These are phyloP conservation scores for Mycena leptocephala DNA, from an alignment of 768 basidiomycete genomes.

Conservation along the genomic window DNA sequence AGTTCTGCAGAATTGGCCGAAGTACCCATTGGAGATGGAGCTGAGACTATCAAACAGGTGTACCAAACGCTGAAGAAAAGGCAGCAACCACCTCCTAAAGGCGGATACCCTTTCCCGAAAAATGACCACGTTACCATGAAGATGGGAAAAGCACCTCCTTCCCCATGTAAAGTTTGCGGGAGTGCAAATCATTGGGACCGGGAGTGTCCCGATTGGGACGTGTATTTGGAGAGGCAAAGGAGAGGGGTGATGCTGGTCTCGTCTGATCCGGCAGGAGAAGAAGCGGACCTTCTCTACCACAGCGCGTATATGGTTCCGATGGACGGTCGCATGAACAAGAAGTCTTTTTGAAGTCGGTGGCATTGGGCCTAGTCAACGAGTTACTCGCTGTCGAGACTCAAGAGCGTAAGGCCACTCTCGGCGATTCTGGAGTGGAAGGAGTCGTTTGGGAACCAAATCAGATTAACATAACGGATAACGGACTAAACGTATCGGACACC, in stretches of 20 bases:
- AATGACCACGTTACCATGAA: constrained; percentile 3
- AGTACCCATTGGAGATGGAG: not conserved
- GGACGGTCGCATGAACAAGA: not conserved
- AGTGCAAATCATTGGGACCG: constrained; percentile 5
- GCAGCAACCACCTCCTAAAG: not conserved
- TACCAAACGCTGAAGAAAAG: not conserved
- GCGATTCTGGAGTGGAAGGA: too few species aligned
- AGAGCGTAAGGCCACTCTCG: not conserved
- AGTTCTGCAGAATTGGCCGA: not conserved
- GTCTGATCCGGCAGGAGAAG: not conserved
- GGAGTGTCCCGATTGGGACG: constrained; percentile 9
- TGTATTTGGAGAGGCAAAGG: not conserved
- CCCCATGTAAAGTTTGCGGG: constrained; percentile 9
- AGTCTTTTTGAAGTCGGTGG: constrained; percentile 1
- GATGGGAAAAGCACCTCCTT: not conserved
- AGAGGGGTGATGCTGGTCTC: not conserved
- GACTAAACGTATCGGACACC: not conserved
- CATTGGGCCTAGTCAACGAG: not conserved
- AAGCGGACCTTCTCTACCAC: not conserved
- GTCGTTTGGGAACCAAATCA: too few species aligned
- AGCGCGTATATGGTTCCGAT: not conserved
- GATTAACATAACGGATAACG: not conserved
- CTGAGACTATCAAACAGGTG: not conserved
- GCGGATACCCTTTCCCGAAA: not conserved
- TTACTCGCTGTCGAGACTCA: not conserved